These are phyloP conservation scores for Penicillium flavigenum DNA, from an alignment of 495 filamentous ascomycete species.

Conservation along the genomic window DNA sequence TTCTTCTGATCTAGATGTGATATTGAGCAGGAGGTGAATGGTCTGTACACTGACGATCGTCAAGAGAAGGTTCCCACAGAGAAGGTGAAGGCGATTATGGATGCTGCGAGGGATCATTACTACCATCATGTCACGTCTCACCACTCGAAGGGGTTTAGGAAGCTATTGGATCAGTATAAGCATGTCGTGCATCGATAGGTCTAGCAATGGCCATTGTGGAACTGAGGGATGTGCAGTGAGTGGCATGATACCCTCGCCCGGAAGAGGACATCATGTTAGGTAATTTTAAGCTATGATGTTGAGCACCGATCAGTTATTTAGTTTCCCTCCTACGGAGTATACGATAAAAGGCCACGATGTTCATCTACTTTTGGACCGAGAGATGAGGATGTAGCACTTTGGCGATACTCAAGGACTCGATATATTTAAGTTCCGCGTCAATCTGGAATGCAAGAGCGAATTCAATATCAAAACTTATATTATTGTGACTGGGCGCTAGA, in stretches of 20 bases:
- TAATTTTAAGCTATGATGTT: background rate
- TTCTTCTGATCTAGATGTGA: constrained; percentile 25
- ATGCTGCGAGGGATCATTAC: constrained; percentile 35
- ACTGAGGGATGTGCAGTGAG: background rate
- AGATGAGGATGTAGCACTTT: background rate
- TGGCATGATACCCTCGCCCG: background rate
- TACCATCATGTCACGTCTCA: constrained; percentile 29
- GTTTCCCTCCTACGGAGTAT: background rate
- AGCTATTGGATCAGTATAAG: constrained; percentile 19
- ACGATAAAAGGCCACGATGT: background rate
- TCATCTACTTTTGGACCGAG: background rate
- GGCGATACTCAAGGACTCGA: background rate
- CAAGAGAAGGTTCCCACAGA: constrained; percentile 36
- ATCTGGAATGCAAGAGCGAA: background rate
- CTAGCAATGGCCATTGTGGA: background rate
- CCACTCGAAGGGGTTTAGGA: constrained; percentile 25
- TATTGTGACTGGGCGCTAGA: constrained; percentile 5
- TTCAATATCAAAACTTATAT: constrained; percentile 6
- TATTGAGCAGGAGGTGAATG: constrained; percentile 45
- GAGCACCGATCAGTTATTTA: background rate
- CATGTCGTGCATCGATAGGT: constrained; percentile 18
- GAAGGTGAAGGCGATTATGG: constrained; percentile 39
- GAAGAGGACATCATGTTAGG: background rate
- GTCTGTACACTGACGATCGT: constrained; percentile 38
- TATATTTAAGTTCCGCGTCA: too few relatives aligned